A percentile compares a stretch with the other conserved stretches of the same genome.
Conservation (phyloP, 768 basidiomycete genomes). For the Mycena amicta region DNA sequence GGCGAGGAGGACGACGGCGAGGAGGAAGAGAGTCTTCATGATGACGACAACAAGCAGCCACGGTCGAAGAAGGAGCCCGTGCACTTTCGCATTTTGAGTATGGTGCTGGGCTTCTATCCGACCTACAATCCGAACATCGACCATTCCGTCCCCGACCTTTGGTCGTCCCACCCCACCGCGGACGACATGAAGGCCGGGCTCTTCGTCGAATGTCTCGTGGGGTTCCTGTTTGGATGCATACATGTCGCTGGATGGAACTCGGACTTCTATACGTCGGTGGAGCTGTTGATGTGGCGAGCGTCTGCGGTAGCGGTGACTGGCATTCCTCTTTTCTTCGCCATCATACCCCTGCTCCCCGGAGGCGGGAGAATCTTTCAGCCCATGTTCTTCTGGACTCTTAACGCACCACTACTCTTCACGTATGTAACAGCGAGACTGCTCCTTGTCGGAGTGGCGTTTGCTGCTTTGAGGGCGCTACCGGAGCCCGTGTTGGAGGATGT, state of each 20-base stretch:
- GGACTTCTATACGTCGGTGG: background rate
- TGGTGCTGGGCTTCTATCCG: background rate
- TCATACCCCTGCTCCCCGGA: background rate
- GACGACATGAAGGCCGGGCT: background rate
- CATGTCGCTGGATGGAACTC: background rate
- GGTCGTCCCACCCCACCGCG: background rate
- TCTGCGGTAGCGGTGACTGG: background rate
- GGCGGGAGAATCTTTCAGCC: background rate
- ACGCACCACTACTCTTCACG: background rate
- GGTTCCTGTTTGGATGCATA: background rate
- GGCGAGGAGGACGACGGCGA: background rate
- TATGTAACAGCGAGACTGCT: background rate
- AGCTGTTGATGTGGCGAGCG: background rate
- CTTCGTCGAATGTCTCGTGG: background rate
- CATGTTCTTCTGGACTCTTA: background rate
- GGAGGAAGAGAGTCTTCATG: background rate
- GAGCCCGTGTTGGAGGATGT: background rate
- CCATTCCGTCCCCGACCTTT: background rate
- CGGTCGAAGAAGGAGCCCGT: background rate
- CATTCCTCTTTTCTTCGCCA: background rate
- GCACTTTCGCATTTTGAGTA: background rate
- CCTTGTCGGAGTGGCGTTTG: background rate
- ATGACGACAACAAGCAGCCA: background rate
- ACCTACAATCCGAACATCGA: background rate
- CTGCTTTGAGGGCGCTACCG: background rate